A percentile compares a stretch with the other conserved stretches of the same genome.
These are phyloP conservation scores for Pyropia haitanensis DNA, from an alignment of 23 red algal species.

Conservation along the genomic window DNA sequence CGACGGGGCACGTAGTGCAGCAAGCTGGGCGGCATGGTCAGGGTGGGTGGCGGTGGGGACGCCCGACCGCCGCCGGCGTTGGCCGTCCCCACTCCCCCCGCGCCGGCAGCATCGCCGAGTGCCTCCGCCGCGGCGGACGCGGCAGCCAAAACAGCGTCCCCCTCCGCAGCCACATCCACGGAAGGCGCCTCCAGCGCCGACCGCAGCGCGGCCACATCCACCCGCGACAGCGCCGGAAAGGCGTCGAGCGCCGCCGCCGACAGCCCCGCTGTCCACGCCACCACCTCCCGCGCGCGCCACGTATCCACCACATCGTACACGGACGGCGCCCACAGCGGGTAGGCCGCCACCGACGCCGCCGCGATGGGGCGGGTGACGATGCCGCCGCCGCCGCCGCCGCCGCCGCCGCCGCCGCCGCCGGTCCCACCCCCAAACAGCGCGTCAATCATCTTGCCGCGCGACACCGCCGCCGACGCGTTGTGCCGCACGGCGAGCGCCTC, in stretches of 20 bases:
- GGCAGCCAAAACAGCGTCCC: too few relatives aligned
- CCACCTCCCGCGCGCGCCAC: constrained; percentile 44
- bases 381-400: background rate
- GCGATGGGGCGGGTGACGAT: background rate
- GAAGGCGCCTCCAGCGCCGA: constrained; percentile 1
- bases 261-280: constrained; percentile 18
- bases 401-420: background rate
- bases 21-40: too few relatives aligned
- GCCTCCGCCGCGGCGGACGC: too few relatives aligned
- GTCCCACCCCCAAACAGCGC: constrained; percentile 12
- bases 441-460: constrained; percentile 65
- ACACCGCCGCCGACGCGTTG: constrained; percentile 18
- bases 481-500: constrained; percentile 40
- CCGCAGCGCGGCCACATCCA: constrained; percentile 23
- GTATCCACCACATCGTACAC: constrained; percentile 17
- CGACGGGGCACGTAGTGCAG: too few relatives aligned
- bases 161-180: too few relatives aligned
- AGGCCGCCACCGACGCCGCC: background rate
- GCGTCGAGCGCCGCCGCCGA: constrained; percentile 2
- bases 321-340: background rate
- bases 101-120: too few relatives aligned
- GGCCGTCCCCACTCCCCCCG: too few relatives aligned
- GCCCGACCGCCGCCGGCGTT: too few relatives aligned
- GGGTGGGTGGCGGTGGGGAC: too few relatives aligned
- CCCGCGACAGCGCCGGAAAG: constrained; percentile 2